These are phyloP conservation scores for Amaranthus palmeri DNA, from an alignment of 148 eudicot species.

Conservation along the genomic window DNA sequence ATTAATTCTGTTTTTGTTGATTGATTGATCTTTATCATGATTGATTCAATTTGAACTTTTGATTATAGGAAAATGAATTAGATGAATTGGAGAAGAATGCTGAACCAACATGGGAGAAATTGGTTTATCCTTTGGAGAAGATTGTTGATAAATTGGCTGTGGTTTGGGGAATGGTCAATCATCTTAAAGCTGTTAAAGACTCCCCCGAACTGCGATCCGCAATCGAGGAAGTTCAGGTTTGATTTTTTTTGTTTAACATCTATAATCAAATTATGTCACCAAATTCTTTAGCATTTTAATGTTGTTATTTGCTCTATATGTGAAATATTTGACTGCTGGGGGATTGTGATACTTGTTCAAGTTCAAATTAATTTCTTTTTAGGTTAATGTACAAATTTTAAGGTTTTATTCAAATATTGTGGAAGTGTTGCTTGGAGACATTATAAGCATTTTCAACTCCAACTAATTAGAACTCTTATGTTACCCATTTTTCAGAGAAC, in stretches of 20 bases:
- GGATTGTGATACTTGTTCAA: no score
- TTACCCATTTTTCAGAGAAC: no score
- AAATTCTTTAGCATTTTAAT: no score
- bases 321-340: no score
- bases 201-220: slow-evolving; percentile 86
- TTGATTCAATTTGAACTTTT: neutral
- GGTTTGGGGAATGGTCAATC: slow-evolving; percentile 89
- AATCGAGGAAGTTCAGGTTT: slow-evolving; percentile 96
- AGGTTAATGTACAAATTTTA: no score
- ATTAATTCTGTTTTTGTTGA: neutral
- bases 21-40: neutral
- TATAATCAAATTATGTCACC: no score
- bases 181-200: slow-evolving; percentile 89
- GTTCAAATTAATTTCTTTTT: no score
- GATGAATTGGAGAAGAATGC: slow-evolving; percentile 77
- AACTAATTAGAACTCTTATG: no score
- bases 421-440: no score
- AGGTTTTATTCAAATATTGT: no score
- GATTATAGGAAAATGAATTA: slow-evolving; percentile 59
- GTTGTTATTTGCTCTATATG: no score
- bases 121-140: slow-evolving; percentile 92
- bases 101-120: slow-evolving; percentile 84
- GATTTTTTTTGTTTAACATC: neutral
- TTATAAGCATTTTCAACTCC: no score
- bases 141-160: slow-evolving; percentile 58